phyloP scores from a whole-genome alignment of 345 rosid genomes.

The Eutrema heterophyllum region DNA sequence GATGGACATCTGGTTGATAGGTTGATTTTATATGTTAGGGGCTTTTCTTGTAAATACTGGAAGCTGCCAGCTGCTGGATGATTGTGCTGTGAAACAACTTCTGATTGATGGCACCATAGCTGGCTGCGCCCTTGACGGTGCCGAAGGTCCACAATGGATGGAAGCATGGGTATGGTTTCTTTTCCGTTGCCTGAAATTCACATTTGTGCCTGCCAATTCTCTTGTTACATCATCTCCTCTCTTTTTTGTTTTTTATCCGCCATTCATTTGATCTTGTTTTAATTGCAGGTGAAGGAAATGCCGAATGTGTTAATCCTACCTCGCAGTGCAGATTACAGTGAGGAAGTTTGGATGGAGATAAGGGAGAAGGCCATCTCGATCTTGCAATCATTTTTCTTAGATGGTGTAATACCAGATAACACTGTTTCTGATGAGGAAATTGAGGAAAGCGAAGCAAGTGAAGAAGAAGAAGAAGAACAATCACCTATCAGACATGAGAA shows the following conservation, averaged over 20 bases:
- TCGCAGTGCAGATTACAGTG: constrained; percentile 98
- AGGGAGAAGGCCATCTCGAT: constrained; percentile 88
- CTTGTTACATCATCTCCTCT: neutral
- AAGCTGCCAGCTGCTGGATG: constrained; percentile 92
- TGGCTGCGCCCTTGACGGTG: constrained; percentile 98
- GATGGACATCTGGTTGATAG: neutral
- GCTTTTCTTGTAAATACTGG: constrained; percentile 98
- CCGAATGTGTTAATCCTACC: constrained; percentile 97
- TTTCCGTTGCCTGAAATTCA: neutral
- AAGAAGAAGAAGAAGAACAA: constrained; percentile 39
- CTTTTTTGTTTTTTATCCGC: neutral
- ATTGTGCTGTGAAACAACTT: constrained; percentile 89
- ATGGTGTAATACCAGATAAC: constrained; percentile 69
- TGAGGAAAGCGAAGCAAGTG: constrained; percentile 56
- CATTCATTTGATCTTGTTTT: neutral
- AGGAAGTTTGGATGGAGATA: constrained; percentile 99
- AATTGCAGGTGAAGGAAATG: constrained; percentile 89
- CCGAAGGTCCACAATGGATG: constrained; percentile 99
- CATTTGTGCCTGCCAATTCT: neutral
- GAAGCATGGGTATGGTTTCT: constrained; percentile 92
- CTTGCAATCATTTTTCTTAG: constrained; percentile 75
- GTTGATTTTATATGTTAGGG: constrained; percentile 38
- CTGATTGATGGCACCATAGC: constrained; percentile 92
- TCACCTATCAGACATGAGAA: constrained; percentile 37
- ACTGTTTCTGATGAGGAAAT: constrained; percentile 77